Percentiles rank a stretch among this genome's conserved stretches.
Conservation (phyloP, 139 green algal genomes). For the Closterium sp. region DNA sequence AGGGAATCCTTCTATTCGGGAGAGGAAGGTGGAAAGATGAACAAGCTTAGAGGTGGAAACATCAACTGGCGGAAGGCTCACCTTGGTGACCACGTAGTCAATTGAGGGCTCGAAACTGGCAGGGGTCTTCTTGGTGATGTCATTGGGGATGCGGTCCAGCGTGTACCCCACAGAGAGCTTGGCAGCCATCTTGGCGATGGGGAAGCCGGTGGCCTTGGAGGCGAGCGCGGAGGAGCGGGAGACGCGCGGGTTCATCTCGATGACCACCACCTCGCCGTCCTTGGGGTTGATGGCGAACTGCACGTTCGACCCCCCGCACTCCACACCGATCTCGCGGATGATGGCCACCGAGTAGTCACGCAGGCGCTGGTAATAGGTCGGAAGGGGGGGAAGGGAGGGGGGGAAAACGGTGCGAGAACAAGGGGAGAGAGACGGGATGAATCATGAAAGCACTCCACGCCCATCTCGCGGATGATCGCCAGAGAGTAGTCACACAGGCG, state of each 20-base stretch:
- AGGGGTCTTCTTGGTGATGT: slow-evolving; percentile 98
- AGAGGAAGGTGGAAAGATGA: too few species aligned
- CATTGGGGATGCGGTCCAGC: slow-evolving; percentile 89
- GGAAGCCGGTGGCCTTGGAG: slow-evolving; percentile 96
- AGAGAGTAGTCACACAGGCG: slow-evolving; percentile 83
- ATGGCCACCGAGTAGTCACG: slow-evolving; percentile 81
- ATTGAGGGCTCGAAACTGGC: slow-evolving; percentile 99
- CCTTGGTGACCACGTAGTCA: slow-evolving; percentile 99
- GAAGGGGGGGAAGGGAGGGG: slow-evolving; percentile 77
- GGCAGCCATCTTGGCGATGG: slow-evolving; percentile 99
- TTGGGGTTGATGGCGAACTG: slow-evolving; percentile 95
- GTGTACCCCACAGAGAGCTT: slow-evolving; percentile 96
- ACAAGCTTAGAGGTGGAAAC: too few species aligned
- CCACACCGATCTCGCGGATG: slow-evolving; percentile 97
- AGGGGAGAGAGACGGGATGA: slow-evolving; percentile 86
- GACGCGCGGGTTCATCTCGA: slow-evolving; percentile 99
- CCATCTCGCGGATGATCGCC: slow-evolving; percentile 95
- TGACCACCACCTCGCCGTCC: slow-evolving; percentile 93
- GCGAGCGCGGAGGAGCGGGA: slow-evolving; percentile 93
- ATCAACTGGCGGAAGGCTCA: not conserved
- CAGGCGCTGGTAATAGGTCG: slow-evolving; percentile 80
- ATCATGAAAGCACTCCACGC: slow-evolving; percentile 99
- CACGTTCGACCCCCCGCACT: slow-evolving; percentile 98
- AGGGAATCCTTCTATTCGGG: too few species aligned
- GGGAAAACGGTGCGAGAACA: too few species aligned